These are phyloP conservation scores for Neoboletus brunneissimus DNA, from an alignment of 768 basidiomycete genomes.

Conservation along the genomic window DNA sequence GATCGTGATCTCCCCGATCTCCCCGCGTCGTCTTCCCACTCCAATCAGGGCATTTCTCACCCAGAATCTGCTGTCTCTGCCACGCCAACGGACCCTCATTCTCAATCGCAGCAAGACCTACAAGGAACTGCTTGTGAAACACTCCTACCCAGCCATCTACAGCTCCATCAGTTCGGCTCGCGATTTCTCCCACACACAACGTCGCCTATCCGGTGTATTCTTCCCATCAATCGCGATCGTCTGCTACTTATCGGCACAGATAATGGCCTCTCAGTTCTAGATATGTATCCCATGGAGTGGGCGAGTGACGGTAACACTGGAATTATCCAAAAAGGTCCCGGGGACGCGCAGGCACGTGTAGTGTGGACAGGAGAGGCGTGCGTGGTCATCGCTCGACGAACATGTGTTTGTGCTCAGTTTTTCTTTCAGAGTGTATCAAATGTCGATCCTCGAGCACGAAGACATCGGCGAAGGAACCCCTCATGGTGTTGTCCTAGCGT, in stretches of 20 bases:
- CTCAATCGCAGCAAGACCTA: conserved; percentile 33
- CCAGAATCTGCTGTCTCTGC: conserved; percentile 11
- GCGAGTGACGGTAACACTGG: conserved; percentile 40
- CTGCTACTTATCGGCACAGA: conserved; percentile 78
- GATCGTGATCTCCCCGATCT: conserved; percentile 32
- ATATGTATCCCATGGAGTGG: conserved; percentile 79
- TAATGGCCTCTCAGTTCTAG: conserved; percentile 75
- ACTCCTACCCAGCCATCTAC: conserved; percentile 61
- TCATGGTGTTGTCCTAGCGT: conserved; percentile 73
- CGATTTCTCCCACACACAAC: conserved; percentile 81
- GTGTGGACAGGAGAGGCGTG: conserved; percentile 82
- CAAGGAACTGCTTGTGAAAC: conserved; percentile 45
- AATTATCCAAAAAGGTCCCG: conserved; percentile 54
- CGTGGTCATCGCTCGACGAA: conserved; percentile 18
- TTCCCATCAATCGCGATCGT: conserved; percentile 64
- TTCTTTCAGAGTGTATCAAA: conserved; percentile 62
- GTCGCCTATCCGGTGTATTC: conserved; percentile 68
- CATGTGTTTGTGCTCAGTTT: not conserved
- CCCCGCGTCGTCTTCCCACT: conserved; percentile 15
- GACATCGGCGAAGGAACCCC: conserved; percentile 54
- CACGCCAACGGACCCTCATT: conserved; percentile 26
- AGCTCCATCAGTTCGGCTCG: conserved; percentile 77
- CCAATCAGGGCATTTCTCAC: not conserved
- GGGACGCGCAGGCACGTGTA: conserved; percentile 62
- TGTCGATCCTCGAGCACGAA: conserved; percentile 67